A percentile compares a stretch with the other conserved stretches of the same genome.
Evolutionary conservation across 139 green algal species (phyloP).

Genomic region (Asterochloris erici): DNA sequence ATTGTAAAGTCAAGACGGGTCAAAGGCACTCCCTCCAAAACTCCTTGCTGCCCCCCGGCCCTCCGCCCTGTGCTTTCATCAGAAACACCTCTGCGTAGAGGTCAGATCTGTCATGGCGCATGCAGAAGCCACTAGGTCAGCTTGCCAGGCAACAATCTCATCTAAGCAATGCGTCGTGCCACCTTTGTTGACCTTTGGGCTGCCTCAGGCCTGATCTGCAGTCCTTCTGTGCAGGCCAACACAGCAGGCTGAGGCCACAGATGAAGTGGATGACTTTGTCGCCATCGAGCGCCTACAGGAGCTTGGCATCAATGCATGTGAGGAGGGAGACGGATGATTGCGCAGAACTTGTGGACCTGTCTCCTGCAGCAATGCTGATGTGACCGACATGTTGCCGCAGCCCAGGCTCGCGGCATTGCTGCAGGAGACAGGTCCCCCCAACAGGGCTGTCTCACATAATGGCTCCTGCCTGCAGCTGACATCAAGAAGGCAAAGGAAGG

Average conservation of each 20-base stretch:
- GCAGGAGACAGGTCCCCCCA: not conserved
- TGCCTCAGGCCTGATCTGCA: not conserved
- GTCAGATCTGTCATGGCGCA: too few species aligned
- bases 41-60: too few species aligned
- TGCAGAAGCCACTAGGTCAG: too few species aligned
- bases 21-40: too few species aligned
- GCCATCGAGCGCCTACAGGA: conserved; percentile 64
- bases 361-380: not conserved
- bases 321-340: not conserved
- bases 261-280: conserved; percentile 49
- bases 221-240: not conserved
- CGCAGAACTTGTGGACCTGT: not conserved
- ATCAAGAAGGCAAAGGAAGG: conserved; percentile 91
- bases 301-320: conserved; percentile 62
- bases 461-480: conserved; percentile 44
- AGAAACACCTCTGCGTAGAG: too few species aligned
- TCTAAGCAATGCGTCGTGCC: too few species aligned
- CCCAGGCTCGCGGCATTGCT: not conserved
- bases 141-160: too few species aligned
- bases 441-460: not conserved
- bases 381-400: not conserved
- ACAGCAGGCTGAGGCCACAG: conserved; percentile 1
- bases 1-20: too few species aligned
- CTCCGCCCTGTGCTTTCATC: too few species aligned
- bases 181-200: too few species aligned